Evolutionary conservation across 2,329 filamentous ascomycete genomes (phyloP), one percentile per base, ranked within the genome.

Genomic region (Diplodia corticola): DNA sequence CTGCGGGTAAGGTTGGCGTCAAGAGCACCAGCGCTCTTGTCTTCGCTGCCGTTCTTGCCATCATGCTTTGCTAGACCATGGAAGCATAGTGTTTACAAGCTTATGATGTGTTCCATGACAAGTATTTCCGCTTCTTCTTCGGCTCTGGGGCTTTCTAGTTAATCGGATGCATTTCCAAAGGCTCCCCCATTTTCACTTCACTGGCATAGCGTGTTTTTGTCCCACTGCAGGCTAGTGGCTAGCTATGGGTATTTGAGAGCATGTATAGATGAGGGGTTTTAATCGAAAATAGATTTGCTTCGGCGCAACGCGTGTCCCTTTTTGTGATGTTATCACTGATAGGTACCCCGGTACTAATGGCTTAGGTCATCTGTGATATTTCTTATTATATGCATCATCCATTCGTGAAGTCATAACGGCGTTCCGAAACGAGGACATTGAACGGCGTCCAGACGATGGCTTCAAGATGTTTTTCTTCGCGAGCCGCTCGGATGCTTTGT

Each of bases 1-100:
- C 65, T 22, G 67, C 65, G 9, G 24, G 48, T 24, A 61, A 63
- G 64, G 37, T 66, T 15, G 64, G 64, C 22, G 64, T 65, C 64
- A 55, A 65, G 54, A 65, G 64, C 64, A 65, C 64, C 15, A 54
- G 64, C 40, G 64, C 64, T 20, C 64, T 65, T 26, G 54, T 65
- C 54, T 65, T 65, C 35, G 64, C 64, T 49, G 53, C 53, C 15
- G 46, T 65, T 33, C 64, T 65, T 22, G 64, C 64, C 46, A 59
- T 65, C 64, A 40, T 59, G 28, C 64, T 65, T 17, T 65, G 64
- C 64, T 65, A 55, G 22, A 65, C 37, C 37, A 57, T 65, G 63
- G 63, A 35, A 44, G 51, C 63, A 57, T 65, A 49, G 63, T 30
- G 50, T 49, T 64, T 64, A 44, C 28, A 57, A 50, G 22, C 63